Percentiles rank a stretch among this genome's conserved stretches.
Conservation (phyloP, 2,329 filamentous ascomycete genomes). For the Xylaria sp. region DNA sequence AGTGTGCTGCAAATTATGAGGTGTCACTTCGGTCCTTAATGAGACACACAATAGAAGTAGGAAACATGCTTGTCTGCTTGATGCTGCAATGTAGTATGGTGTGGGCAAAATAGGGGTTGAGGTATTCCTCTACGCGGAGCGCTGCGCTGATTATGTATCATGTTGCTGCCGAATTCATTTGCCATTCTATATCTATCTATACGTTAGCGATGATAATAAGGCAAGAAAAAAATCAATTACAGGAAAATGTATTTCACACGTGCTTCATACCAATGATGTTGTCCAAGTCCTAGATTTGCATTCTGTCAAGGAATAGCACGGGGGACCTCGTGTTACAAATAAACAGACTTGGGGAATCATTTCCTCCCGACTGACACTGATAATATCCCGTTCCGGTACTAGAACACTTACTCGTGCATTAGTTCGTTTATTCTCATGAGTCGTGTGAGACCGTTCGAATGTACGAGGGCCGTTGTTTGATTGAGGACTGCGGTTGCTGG, state of each 20-base stretch:
- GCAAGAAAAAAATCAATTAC: background rate
- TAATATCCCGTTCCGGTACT: background rate
- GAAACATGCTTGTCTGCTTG: background rate
- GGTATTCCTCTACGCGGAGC: background rate
- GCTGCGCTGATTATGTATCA: background rate
- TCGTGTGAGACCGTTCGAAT: background rate
- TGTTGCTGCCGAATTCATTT: background rate
- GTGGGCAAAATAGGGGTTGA: background rate
- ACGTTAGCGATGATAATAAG: background rate
- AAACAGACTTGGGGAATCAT: background rate
- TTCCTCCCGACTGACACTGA: background rate
- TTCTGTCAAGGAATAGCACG: too few relatives aligned
- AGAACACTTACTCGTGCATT: background rate
- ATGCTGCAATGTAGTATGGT: background rate
- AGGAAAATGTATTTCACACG: too few relatives aligned
- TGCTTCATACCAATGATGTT: too few relatives aligned
- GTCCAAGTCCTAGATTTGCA: too few relatives aligned
- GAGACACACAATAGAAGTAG: slow-evolving; percentile 37
- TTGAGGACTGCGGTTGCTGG: background rate
- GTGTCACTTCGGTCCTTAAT: slow-evolving; percentile 43
- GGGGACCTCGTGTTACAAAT: background rate
- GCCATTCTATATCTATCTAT: background rate
- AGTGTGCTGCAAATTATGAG: slow-evolving; percentile 41
- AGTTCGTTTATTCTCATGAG: background rate
- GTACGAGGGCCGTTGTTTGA: background rate